Percentiles rank a stretch among this genome's conserved stretches.
Conservation (phyloP, 108 stramenopile species). For the Aurantiochytrium sp. region DNA sequence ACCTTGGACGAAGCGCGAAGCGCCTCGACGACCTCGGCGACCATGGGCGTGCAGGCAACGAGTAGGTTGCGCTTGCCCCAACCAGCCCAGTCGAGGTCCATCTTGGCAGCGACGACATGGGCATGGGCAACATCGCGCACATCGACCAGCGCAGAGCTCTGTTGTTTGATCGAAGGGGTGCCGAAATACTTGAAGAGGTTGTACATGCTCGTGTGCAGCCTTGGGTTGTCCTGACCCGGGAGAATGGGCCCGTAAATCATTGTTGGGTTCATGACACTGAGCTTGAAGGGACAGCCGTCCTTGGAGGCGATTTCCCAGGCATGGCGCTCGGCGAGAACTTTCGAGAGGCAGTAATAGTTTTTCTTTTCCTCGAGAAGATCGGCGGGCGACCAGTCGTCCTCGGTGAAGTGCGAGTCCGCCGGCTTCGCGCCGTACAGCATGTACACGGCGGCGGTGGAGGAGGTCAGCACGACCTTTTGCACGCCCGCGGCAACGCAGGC, state of each 20-base stretch:
- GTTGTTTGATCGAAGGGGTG: neutral
- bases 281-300: neutral
- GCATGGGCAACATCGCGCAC: neutral
- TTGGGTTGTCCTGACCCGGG: neutral
- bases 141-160: neutral
- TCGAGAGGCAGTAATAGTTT: neutral
- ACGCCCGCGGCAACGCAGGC: neutral
- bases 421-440: neutral
- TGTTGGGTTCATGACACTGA: neutral
- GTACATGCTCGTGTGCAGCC: neutral
- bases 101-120: neutral
- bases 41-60: neutral
- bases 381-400: neutral
- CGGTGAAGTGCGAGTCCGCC: neutral
- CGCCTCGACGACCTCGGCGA: neutral
- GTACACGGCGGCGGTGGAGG: neutral
- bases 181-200: neutral
- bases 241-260: conserved; percentile 9
- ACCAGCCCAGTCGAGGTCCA: neutral
- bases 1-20: neutral
- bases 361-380: neutral
- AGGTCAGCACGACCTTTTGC: neutral
- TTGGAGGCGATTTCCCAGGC: neutral
- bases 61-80: neutral
- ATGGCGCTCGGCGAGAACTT: neutral